Conservation (phyloP, 108 stramenopile species). For the Nitzschia putrida region DNA sequence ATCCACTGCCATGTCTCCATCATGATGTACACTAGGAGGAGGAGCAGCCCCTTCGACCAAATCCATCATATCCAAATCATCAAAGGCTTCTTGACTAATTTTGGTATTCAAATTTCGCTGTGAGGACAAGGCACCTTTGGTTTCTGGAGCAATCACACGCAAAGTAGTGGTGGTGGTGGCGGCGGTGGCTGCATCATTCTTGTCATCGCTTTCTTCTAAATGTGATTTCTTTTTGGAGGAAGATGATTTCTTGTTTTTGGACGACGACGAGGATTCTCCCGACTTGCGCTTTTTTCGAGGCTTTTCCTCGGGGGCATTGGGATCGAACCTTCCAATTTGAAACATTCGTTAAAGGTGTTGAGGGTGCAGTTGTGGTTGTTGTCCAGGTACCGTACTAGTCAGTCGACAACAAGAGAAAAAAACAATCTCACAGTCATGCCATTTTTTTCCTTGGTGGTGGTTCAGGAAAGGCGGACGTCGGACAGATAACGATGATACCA, state of each 20-base stretch:
- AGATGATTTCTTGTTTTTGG: too few relatives aligned
- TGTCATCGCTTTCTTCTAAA: slow-evolving; percentile 3
- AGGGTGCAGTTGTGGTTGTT: too few relatives aligned
- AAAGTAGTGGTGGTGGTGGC: slow-evolving; percentile 26
- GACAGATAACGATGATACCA: too few relatives aligned
- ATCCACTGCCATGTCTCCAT: neutral
- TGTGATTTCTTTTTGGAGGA: slow-evolving; percentile 5
- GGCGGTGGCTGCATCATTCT: slow-evolving; percentile 1
- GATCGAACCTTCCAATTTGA: slow-evolving; percentile 66
- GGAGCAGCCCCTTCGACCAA: neutral
- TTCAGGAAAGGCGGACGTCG: too few relatives aligned
- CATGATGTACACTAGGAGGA: neutral
- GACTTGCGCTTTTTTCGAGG: too few relatives aligned
- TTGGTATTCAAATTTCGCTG: slow-evolving; percentile 24
- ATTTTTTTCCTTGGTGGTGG: too few relatives aligned
- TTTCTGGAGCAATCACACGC: slow-evolving; percentile 69
- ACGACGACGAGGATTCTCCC: too few relatives aligned
- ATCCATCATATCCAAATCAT: slow-evolving; percentile 72
- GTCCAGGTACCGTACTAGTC: too few relatives aligned
- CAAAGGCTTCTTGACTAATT: slow-evolving; percentile 69
- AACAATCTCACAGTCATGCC: too few relatives aligned
- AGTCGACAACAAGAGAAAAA: too few relatives aligned
- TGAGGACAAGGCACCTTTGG: slow-evolving; percentile 32
- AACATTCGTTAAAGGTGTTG: slow-evolving; percentile 45
- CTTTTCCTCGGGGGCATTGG: too few relatives aligned